Percentiles rank a stretch among this genome's conserved stretches.
Conservation (phyloP, 371 early-diverging fungal genomes). For the Lichtheimia ramosa region DNA sequence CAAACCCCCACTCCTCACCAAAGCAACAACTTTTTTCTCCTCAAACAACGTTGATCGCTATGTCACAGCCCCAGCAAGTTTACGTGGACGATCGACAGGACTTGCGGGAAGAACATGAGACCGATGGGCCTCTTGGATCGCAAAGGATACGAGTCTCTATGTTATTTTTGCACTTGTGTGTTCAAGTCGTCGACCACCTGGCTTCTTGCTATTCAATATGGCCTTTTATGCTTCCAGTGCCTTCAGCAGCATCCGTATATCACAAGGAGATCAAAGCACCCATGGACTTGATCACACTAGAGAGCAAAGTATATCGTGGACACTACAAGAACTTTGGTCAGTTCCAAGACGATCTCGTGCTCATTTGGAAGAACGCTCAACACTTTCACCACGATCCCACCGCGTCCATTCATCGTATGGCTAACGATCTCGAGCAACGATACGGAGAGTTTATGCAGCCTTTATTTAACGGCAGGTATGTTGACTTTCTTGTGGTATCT, state of each 20-base stretch:
- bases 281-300: slow-evolving; percentile 44
- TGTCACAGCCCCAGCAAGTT: background rate
- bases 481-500: background rate
- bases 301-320: slow-evolving; percentile 25
- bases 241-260: slow-evolving; percentile 24
- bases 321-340: slow-evolving; percentile 25
- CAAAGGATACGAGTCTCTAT: slow-evolving; percentile 4
- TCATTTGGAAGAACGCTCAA: slow-evolving; percentile 46
- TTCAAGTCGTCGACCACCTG: slow-evolving; percentile 34
- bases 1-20: too few relatives aligned
- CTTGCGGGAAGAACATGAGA: too few relatives aligned
- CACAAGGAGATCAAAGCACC: slow-evolving; percentile 36
- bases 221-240: slow-evolving; percentile 41
- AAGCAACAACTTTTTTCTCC: too few relatives aligned
- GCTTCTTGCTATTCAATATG: slow-evolving; percentile 12
- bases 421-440: slow-evolving; percentile 18
- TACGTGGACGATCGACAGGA: slow-evolving; percentile 1
- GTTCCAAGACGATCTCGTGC: slow-evolving; percentile 34
- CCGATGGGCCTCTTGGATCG: slow-evolving; percentile 7
- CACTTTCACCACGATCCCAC: slow-evolving; percentile 36
- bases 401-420: slow-evolving; percentile 32
- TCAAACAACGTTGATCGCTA: slow-evolving; percentile 2
- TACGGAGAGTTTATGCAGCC: slow-evolving; percentile 14
- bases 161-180: slow-evolving; percentile 26
- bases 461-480: slow-evolving; percentile 30